Base-by-base conservation (phyloP, 2,329 filamentous ascomycete genomes). In the Chalaropsis thielavioides region DNA sequence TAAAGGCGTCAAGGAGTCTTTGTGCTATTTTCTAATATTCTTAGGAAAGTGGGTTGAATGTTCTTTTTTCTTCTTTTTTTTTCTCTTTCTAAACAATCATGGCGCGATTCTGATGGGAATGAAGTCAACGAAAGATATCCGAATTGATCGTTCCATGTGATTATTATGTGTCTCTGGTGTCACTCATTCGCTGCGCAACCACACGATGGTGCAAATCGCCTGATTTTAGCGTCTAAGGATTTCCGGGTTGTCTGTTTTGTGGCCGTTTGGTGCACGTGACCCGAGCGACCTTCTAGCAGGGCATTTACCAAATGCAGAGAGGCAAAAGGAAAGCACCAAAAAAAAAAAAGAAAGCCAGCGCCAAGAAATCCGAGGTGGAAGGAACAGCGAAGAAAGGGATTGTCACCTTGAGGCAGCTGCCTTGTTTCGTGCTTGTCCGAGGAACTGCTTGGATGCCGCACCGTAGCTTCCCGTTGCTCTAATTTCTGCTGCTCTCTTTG, bases 1-100 rank as follows among this genome's bases (percentile, higher is more conserved):
- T 64, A 62, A 66, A 61, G 65, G 65, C 65, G 65, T 66, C 65
- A 46, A 64, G 65, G 65, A 66, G 65, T 66, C 65, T 64, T 17
- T 58, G 43, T 66, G 59, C 54, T 49, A 51, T 64, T 59, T 59
- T 61, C 63, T 66, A 41, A 61, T 66, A 40, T 46, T 66, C 60
- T 58, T 61, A 62, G 46, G 59, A 65, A 38, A 62, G 58, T 65
- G 64, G 44, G 61, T 65, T 65, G 51, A 41, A 61, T 61, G 31
- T 10, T 46, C 51, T 61, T 62, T 59, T 64, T 58, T 27, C 19
- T 46, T 46, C 24, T 35, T 62, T 44, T 35, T n/a, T 58, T 35
- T 58, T 58, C 13, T 35, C 17, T 3, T 10, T 38, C 13, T 8
- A 15, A 31, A 31, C 27, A 31, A n/a, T 31, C 51, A 38, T 19